These are phyloP conservation scores for Zasmidium angulare DNA, from an alignment of 2,329 filamentous ascomycete species.

Conservation along the genomic window DNA sequence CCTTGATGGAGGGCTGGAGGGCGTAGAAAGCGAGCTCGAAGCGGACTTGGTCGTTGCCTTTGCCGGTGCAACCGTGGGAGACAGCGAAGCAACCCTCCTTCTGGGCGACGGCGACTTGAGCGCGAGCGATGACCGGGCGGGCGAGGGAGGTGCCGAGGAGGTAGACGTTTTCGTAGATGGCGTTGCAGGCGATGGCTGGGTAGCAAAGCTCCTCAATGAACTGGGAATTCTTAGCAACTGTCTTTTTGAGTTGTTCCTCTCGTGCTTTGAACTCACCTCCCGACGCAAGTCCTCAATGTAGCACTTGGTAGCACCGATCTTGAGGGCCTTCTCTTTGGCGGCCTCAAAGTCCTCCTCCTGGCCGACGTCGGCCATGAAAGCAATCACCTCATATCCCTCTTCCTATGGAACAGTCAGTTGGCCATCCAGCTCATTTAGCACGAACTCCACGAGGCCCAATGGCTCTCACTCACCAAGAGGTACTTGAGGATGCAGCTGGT, in stretches of 20 bases:
- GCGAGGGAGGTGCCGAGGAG: constrained; percentile 60
- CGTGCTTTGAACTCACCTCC: constrained; percentile 23
- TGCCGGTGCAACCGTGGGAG: constrained; percentile 59
- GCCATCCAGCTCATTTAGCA: not conserved
- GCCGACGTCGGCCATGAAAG: constrained; percentile 67
- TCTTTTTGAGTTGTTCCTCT: not conserved
- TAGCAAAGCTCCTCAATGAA: constrained; percentile 81
- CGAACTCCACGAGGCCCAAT: constrained; percentile 30
- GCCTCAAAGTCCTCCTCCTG: constrained; percentile 68
- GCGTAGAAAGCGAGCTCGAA: constrained; percentile 65
- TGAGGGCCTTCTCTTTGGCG: constrained; percentile 70
- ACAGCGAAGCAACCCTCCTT: constrained; percentile 57
- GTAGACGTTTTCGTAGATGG: constrained; percentile 61
- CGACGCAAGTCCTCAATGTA: constrained; percentile 64
- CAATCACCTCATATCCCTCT: constrained; percentile 62
- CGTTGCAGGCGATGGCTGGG: constrained; percentile 72
- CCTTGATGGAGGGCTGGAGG: constrained; percentile 64
- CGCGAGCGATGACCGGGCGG: constrained; percentile 68
- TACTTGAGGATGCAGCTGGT: constrained; percentile 57
- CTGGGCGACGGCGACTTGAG: constrained; percentile 64
- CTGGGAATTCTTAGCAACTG: constrained; percentile 17
- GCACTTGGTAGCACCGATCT: constrained; percentile 67
- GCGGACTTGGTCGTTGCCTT: constrained; percentile 66
- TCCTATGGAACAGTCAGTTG: constrained; percentile 34
- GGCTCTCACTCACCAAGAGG: constrained; percentile 32